These are phyloP conservation scores for Nicotiana knightiana DNA, from an alignment of 257 asterid species.

Conservation along the genomic window DNA sequence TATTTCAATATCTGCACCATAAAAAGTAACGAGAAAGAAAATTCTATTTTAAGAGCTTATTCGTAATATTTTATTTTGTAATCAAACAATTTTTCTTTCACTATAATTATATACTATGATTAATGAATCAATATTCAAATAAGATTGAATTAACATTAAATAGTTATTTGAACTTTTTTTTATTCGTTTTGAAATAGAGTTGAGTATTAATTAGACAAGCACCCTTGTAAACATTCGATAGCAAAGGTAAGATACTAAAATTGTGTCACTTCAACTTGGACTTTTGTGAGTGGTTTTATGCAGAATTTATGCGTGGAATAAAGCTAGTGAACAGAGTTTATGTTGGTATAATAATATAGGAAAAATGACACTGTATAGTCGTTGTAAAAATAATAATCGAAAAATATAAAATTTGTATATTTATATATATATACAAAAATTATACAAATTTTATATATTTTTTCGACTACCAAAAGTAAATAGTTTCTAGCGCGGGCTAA, in stretches of 20 bases:
- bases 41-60: not conserved
- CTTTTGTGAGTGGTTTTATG: not conserved
- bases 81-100: not conserved
- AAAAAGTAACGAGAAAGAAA: not conserved
- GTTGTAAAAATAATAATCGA: too few relatives aligned
- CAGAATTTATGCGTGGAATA: conserved; percentile 6
- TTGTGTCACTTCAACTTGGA: not conserved
- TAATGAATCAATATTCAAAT: not conserved
- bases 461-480: too few relatives aligned
- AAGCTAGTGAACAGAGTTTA: not conserved
- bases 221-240: not conserved
- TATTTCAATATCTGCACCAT: not conserved
- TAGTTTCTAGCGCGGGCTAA: too few relatives aligned
- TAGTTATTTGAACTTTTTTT: not conserved
- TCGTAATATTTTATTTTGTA: not conserved
- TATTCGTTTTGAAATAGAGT: not conserved
- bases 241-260: not conserved
- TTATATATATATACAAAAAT: too few relatives aligned
- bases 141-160: not conserved
- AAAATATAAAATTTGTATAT: too few relatives aligned
- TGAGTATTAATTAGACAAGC: not conserved
- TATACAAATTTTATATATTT: too few relatives aligned
- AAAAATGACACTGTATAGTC: too few relatives aligned
- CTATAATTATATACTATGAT: not conserved
- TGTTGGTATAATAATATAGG: not conserved